These are phyloP conservation scores for Cladosporium cucumerinum DNA, from an alignment of 2,329 filamentous ascomycete genomes.

Conservation along the genomic window DNA sequence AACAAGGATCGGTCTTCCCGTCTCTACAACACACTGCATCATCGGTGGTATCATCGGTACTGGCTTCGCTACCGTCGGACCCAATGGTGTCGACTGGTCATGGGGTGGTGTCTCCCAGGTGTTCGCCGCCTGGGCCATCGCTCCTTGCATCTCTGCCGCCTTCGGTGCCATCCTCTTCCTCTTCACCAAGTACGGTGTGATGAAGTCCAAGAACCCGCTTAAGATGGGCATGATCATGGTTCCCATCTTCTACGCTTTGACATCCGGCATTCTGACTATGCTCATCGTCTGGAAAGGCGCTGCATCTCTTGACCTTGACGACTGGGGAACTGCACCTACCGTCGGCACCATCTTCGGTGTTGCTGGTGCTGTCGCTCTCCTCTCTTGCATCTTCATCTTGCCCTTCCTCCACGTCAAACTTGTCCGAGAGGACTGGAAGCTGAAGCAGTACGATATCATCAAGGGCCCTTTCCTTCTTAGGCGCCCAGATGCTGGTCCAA, in stretches of 20 bases:
- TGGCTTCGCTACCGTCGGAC: conserved; percentile 52
- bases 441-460: conserved; percentile 53
- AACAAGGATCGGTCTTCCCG: conserved; percentile 51
- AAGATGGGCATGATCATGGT: conserved; percentile 52
- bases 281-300: conserved; percentile 42
- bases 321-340: conserved; percentile 40
- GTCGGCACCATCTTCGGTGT: conserved; percentile 53
- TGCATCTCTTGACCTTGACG: conserved; percentile 47
- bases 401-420: conserved; percentile 58
- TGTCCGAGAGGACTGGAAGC: conserved; percentile 58
- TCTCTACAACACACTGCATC: conserved; percentile 55
- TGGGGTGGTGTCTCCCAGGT: conserved; percentile 58
- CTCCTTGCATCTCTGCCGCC: conserved; percentile 52
- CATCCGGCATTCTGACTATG: conserved; percentile 52
- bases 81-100: conserved; percentile 55
- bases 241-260: conserved; percentile 57
- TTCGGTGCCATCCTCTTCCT: conserved; percentile 57
- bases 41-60: conserved; percentile 38
- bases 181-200: conserved; percentile 56
- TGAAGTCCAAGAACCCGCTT: conserved; percentile 53
- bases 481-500: conserved; percentile 39
- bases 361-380: conserved; percentile 48
- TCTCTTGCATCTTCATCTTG: conserved; percentile 53
- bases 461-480: conserved; percentile 37
- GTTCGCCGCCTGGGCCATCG: conserved; percentile 62